Conservation (phyloP, 2,329 filamentous ascomycete species). For the Aspergillus proliferans region DNA sequence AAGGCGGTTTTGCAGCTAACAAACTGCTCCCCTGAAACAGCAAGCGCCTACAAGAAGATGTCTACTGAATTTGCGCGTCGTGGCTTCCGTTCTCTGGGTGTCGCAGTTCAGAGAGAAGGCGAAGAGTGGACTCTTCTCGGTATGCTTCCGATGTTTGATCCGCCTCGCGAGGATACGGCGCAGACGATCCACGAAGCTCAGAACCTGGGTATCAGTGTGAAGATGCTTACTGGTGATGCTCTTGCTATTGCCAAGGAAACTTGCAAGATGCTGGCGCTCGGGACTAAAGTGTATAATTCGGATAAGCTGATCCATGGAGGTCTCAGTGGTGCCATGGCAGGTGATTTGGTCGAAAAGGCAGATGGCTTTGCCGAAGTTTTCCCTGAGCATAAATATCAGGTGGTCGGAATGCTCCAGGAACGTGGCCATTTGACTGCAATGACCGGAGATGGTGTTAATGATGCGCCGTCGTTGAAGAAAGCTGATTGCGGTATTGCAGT, state of each 20-base stretch:
- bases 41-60: constrained; percentile 63
- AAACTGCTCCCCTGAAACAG: constrained; percentile 59
- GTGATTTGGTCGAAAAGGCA: constrained; percentile 68
- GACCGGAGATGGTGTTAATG: constrained; percentile 71
- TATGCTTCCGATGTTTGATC: constrained; percentile 75
- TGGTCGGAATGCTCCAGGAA: constrained; percentile 69
- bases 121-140: constrained; percentile 67
- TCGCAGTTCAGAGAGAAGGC: constrained; percentile 70
- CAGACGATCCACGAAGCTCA: constrained; percentile 72
- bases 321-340: constrained; percentile 64
- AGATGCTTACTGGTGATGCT: constrained; percentile 76
- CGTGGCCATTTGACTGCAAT: constrained; percentile 66
- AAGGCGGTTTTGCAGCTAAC: constrained; percentile 66
- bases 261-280: constrained; percentile 72
- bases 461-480: constrained; percentile 67
- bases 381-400: constrained; percentile 70
- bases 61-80: constrained; percentile 68
- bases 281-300: constrained; percentile 75
- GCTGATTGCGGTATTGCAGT: constrained; percentile 69
- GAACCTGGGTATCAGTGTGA: constrained; percentile 68
- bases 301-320: constrained; percentile 71
- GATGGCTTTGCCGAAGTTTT: constrained; percentile 70
- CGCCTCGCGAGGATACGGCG: constrained; percentile 70
- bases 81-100: constrained; percentile 73
- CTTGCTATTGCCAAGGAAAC: constrained; percentile 76